These are phyloP conservation scores for Jatropha curcas DNA, from an alignment of 345 rosid genomes.

Conservation along the genomic window DNA sequence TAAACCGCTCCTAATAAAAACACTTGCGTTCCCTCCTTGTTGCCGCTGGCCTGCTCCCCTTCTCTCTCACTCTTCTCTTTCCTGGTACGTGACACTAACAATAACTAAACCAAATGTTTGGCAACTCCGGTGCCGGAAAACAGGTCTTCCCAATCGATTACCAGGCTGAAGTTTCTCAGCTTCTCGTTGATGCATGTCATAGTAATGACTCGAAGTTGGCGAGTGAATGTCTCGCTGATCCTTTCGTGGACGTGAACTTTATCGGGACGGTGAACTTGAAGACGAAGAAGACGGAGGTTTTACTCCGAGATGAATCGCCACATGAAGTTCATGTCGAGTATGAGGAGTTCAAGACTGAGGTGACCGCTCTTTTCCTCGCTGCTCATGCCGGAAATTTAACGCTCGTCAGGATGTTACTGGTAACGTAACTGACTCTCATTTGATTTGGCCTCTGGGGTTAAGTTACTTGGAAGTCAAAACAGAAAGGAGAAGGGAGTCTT, in stretches of 20 bases:
- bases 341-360: conserved; percentile 90
- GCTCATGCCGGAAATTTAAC: conserved; percentile 68
- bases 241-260: conserved; percentile 82
- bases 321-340: conserved; percentile 64
- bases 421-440: conserved; percentile 27
- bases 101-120: conserved; percentile 7
- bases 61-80: background rate
- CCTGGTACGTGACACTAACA: background rate
- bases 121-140: conserved; percentile 16
- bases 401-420: conserved; percentile 79
- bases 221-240: conserved; percentile 59
- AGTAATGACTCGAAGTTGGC: conserved; percentile 24
- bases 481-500: too few species aligned
- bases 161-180: conserved; percentile 23
- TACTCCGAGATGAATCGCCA: conserved; percentile 61
- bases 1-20: conserved; percentile 3
- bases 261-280: conserved; percentile 78
- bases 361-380: conserved; percentile 85
- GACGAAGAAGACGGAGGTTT: conserved; percentile 63
- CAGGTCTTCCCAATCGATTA: conserved; percentile 21
- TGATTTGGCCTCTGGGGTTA: too few species aligned
- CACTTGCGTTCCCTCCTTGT: background rate
- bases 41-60: background rate
- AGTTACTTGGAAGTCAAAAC: too few species aligned
- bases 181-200: conserved; percentile 24